A percentile compares a stretch with the other conserved stretches of the same genome.
phyloP scores from a whole-genome alignment of 2,329 filamentous ascomycete genomes.

The Curvularia hawaiiensis region DNA sequence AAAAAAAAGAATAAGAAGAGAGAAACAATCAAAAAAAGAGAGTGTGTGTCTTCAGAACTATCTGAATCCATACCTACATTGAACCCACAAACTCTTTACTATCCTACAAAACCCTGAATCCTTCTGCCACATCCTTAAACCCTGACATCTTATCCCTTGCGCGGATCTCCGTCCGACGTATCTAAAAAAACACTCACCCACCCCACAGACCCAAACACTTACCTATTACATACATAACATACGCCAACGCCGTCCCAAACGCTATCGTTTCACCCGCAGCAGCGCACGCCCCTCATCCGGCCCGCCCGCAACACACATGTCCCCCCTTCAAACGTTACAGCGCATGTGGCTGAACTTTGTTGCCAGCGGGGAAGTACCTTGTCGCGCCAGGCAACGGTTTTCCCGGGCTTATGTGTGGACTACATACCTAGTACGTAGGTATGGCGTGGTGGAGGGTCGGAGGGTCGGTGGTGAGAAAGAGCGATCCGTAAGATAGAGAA shows the following conservation, averaged over 20 bases:
- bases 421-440: no score
- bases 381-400: background rate
- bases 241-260: background rate
- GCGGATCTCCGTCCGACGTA: background rate
- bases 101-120: no score
- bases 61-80: background rate
- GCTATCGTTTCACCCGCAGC: background rate
- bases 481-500: no score
- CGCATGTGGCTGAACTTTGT: background rate
- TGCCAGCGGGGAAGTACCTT: background rate
- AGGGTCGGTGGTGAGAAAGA: no score
- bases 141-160: no score
- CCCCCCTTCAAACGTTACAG: background rate
- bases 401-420: no score
- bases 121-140: no score
- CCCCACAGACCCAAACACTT: no score
- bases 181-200: background rate
- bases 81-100: background rate
- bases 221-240: no score
- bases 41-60: background rate
- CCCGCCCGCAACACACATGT: background rate
- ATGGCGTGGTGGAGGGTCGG: no score
- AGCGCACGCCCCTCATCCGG: background rate
- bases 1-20: background rate
- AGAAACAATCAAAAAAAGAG: background rate